A percentile compares a stretch with the other conserved stretches of the same genome.
Evolutionary conservation across 2,329 filamentous ascomycete genomes (phyloP).

Genomic region (Xylariaceae sp.): DNA sequence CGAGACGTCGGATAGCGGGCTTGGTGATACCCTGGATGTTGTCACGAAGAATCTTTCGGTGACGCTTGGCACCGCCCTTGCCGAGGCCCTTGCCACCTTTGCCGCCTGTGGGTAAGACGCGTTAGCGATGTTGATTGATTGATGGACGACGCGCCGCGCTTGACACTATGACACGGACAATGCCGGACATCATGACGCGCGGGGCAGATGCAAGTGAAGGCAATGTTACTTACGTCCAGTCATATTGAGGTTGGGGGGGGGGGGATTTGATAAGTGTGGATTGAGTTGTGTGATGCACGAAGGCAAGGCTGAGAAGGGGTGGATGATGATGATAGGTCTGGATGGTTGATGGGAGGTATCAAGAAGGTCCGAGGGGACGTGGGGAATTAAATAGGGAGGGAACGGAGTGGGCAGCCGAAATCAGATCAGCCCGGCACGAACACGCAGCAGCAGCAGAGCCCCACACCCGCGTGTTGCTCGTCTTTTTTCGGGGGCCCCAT

Average conservation of each 20-base stretch:
- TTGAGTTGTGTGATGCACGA: constrained; percentile 14
- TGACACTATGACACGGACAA: neutral
- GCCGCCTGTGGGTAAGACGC: constrained; percentile 63
- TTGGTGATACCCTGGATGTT: constrained; percentile 99
- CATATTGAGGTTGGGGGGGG: constrained; percentile 26
- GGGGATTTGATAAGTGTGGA: constrained; percentile 5
- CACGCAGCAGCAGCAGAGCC: constrained; percentile 5
- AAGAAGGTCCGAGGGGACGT: constrained; percentile 24
- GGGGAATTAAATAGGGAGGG: constrained; percentile 30
- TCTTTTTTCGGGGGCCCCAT: too few species aligned
- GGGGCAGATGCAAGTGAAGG: neutral
- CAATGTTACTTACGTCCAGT: constrained; percentile 35
- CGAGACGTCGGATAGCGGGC: constrained; percentile 96
- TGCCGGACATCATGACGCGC: neutral
- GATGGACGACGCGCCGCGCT: constrained; percentile 1
- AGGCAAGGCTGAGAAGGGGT: constrained; percentile 21
- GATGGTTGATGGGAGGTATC: constrained; percentile 16
- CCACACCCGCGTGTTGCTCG: too few species aligned
- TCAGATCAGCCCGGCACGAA: constrained; percentile 31
- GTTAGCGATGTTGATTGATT: constrained; percentile 43
- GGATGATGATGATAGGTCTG: constrained; percentile 12
- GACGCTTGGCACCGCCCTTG: constrained; percentile 97
- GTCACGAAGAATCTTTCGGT: constrained; percentile 98
- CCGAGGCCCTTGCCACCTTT: constrained; percentile 97
- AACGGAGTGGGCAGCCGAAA: constrained; percentile 23